A percentile compares a stretch with the other conserved stretches of the same genome.
Conservation (phyloP, 106 monocot genomes). For the Dioscorea dumetorum region DNA sequence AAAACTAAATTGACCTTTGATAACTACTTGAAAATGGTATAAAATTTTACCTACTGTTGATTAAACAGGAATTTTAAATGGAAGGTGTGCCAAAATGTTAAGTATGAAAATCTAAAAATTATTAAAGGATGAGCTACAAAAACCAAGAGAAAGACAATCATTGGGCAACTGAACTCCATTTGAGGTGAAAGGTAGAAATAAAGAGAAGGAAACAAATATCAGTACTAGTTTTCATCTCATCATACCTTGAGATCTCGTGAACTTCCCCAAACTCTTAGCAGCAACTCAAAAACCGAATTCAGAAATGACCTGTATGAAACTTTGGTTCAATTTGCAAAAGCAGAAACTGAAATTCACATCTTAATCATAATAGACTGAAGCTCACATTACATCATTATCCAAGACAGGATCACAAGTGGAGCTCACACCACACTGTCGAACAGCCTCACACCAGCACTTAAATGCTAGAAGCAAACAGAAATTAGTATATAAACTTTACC, state of each 20-base stretch:
- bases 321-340: not conserved
- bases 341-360: constrained; percentile 46
- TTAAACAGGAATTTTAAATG: too few relatives aligned
- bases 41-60: too few relatives aligned
- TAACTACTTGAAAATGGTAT: too few relatives aligned
- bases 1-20: not conserved
- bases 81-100: not conserved
- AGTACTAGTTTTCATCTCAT: not conserved
- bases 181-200: not conserved
- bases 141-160: not conserved
- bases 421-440: constrained; percentile 61
- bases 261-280: constrained; percentile 80
- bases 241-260: constrained; percentile 85
- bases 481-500: not conserved
- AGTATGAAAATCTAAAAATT: not conserved
- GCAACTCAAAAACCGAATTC: constrained; percentile 93
- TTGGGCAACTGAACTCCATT: not conserved
- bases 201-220: not conserved
- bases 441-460: constrained; percentile 92
- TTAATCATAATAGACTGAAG: constrained; percentile 4
- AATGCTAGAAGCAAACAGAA: constrained; percentile 48
- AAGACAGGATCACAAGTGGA: constrained; percentile 46
- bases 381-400: constrained; percentile 92
- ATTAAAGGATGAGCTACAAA: not conserved
- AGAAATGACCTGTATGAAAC: constrained; percentile 71